Base-by-base conservation (phyloP, 768 basidiomycete genomes). In the Cyclocybe aegerita region DNA sequence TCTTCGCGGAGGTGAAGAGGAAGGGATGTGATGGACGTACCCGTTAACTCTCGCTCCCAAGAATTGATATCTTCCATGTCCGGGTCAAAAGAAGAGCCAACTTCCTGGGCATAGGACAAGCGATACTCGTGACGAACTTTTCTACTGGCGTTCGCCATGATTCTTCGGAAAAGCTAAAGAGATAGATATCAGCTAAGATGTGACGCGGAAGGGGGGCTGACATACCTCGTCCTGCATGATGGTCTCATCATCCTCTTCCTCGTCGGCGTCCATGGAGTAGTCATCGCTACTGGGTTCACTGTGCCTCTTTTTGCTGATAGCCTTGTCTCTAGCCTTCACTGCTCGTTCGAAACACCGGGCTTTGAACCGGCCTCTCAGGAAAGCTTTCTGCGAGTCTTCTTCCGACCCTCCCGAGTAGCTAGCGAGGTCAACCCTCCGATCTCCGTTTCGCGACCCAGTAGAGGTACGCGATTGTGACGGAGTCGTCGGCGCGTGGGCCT, bases 31-130 rank as follows among this genome's bases (percentile, higher is more conserved):
- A n/a, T n/a, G 29, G 34, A 43, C 42, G n/a, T 49, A 75, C 85
- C 75, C 56, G 58, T 60, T 4, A 87, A 60, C 39, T 81, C 81
- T 29, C 66, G 58, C 62, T 88, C 86, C 86, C 85, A 88, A n/a
- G 64, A 60, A 15, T 57, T 67, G 4, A 79, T 63, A 49, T 88
- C 85, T 32, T 90, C 85, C 60, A 88, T 67, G 61, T 82, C 81
- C 4, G 88, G 88, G 61, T 90, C 88, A 50, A 88, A 80, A 1
- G 88, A 89, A 11, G 86, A 87, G 4, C 88, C 88, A 3, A 90
- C 86, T 50, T 88, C 86, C 12, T 70, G 61, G 23, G 79, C 75
- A 52, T 85, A 90, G 1, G 86, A 88, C 2, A 86, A 61, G 7
- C 79, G 76, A 56, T 84, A 88, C 2, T 73, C 64, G 59, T 88